Evolutionary conservation across 2,329 filamentous ascomycete genomes (phyloP), one percentile per base, ranked within the genome.

Genomic region (Coleophoma eucalyptorum): DNA sequence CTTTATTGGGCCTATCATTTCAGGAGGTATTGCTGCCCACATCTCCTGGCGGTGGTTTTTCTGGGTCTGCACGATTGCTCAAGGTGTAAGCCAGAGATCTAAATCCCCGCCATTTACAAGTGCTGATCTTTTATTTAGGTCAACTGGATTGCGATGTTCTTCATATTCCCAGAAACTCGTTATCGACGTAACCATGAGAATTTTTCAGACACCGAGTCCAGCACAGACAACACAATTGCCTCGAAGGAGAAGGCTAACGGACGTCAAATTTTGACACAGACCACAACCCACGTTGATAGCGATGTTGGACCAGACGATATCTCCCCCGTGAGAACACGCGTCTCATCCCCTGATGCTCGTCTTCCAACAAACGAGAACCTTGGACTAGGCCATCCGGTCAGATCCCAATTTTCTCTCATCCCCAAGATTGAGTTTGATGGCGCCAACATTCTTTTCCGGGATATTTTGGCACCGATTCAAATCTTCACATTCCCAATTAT

Each of bases 401-500:
- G 76, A 55, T 55, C 60, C 48, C 81, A 84, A 62, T 84, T 80
- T 72, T 64, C 63, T 16, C 48, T 80, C 5, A 81, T 72, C 64
- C 74, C 78, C 50, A 59, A 68, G 1, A 74, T 62, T n/a, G 42
- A 44, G 20, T 44, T 31, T 32, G 26, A 43, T 32, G 42, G 42
- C 13, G n/a, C 4, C 33, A 31, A 32, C 38, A 69, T 67, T n/a
- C 70, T 83, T 31, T 45, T 77, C 2, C 64, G 75, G 31, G 77
- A 82, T 57, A 71, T 85, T 21, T 83, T 77, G 76, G 72, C 79
- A 8, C 83, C 81, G 0, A 81, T 78, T 74, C 82, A 83, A 58
- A 69, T 86, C 3, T 78, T 83, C 62, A 61, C 72, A 0, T 85
- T 81, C 62, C 81, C 82, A 0, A 84, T 85, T 51, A 76, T 85